Evolutionary conservation across 441 rosid genomes (phyloP), one percentile per base, ranked within the genome.

Genomic region (Hura crepitans): DNA sequence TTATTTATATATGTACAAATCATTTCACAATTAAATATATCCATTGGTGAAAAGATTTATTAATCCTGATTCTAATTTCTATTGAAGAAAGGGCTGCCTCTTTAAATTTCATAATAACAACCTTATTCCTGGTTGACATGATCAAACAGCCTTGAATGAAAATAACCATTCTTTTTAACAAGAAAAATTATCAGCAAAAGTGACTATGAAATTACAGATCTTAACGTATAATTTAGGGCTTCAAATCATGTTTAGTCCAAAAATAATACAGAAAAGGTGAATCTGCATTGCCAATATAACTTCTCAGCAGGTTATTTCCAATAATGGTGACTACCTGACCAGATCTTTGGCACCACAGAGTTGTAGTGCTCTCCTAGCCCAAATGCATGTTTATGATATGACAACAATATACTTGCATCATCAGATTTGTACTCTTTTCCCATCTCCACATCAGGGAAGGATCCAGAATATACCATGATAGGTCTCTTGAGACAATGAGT

Each of bases 391-490:
- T 76, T 81, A 72, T 89, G 98, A 77, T 83, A 92, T 27, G 97
- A 90, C 58, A 92, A 67, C 85, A 70, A 66, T 58, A 92, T 71
- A 66, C 79, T 84, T n/a, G 50, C 61, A 27, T 37, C 81, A 8
- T 78, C 80, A 0, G 85, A 70, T 79, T 82, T 84, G 35, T 89
- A 89, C 83, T 90, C 97, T 82, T 81, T 88, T 59, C 97, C 98
- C 96, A 92, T 92, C 79, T 90, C 97, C 65, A 94, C 97, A 66
- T 92, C 97, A 8, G 97, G 97, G 67, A 90, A 88, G 7, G 92
- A 92, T 75, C 96, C 94, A 0, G 97, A 90, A 71, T 64, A 89
- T 83, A 94, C 83, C 90, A 75, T 79, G 47, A 90, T 85, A 68
- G 81, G 91, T 74, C 77, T 92, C 77, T 71, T 80, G 64, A 92